Conservation (phyloP, 2,329 filamentous ascomycete species). For the Colletotrichum tanaceti region DNA sequence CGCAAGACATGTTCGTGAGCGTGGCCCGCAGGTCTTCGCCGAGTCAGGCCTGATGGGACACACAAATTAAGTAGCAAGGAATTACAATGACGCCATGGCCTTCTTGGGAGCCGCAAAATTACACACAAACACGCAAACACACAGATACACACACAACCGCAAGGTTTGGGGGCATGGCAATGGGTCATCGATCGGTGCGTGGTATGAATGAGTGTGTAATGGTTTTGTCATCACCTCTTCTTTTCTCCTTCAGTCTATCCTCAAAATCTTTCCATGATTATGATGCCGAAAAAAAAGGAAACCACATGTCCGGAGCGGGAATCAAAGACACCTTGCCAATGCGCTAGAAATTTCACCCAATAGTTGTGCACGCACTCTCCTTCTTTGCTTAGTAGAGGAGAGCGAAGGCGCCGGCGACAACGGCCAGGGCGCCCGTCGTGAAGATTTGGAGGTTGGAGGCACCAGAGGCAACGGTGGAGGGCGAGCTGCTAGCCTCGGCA, state of each 20-base stretch:
- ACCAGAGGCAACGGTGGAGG: slow-evolving; percentile 28
- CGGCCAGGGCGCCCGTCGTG: slow-evolving; percentile 41
- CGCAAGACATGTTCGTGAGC: background rate
- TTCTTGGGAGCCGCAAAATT: background rate
- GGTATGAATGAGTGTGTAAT: too few relatives aligned
- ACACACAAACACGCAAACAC: background rate
- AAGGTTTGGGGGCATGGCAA: too few relatives aligned
- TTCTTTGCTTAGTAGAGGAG: slow-evolving; percentile 39
- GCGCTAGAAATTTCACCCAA: slow-evolving; percentile 29
- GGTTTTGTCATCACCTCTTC: slow-evolving; percentile 28
- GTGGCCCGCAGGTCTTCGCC: slow-evolving; percentile 3
- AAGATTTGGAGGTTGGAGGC: slow-evolving; percentile 31
- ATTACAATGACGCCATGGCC: background rate
- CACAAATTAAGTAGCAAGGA: background rate
- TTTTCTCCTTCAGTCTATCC: slow-evolving; percentile 37
- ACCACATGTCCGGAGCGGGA: slow-evolving; percentile 31
- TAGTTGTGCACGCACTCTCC: background rate
- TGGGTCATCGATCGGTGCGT: too few relatives aligned
- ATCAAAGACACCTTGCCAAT: slow-evolving; percentile 34
- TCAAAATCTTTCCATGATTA: slow-evolving; percentile 37
- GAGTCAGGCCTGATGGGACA: background rate
- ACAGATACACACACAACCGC: too few relatives aligned
- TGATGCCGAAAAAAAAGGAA: slow-evolving; percentile 31
- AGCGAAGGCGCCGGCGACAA: slow-evolving; percentile 39
- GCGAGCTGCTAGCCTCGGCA: slow-evolving; percentile 27